Evolutionary conservation across 176 grass and related monocot genomes (phyloP).

Genomic region (Eremochloa ophiuroides): DNA sequence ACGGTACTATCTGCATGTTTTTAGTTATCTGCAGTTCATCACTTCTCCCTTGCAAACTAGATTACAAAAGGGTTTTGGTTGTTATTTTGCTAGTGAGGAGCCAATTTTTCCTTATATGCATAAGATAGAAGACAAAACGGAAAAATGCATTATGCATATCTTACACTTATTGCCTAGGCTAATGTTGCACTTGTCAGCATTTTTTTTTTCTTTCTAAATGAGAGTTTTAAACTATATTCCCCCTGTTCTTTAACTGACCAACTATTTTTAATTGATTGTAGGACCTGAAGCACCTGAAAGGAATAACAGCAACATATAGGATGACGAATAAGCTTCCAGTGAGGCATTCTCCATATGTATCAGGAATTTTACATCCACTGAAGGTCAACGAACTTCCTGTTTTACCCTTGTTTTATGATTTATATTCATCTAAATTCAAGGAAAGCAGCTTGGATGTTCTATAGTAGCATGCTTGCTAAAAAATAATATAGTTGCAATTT

Average conservation of each 20-base stretch:
- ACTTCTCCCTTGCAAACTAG: neutral
- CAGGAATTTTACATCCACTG: conserved; percentile 78
- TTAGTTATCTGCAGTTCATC: neutral
- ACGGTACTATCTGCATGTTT: neutral
- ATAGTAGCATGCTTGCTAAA: neutral
- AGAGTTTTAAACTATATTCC: neutral
- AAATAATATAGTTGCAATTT: neutral
- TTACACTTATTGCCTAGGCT: neutral
- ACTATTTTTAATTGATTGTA: conserved; percentile 30
- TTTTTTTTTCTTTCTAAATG: neutral
- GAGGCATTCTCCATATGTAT: conserved; percentile 93
- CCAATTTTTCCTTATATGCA: neutral
- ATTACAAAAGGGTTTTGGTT: neutral
- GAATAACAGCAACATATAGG: conserved; percentile 94
- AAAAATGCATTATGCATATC: neutral
- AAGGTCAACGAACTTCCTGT: conserved; percentile 63
- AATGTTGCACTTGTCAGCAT: neutral
- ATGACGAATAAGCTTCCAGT: conserved; percentile 97
- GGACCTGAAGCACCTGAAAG: conserved; percentile 93
- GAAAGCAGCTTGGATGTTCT: neutral
- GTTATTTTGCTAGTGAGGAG: neutral
- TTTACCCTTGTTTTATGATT: conserved; percentile 17
- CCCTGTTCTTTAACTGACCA: conserved; percentile 2
- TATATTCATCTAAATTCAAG: neutral
- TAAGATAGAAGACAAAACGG: neutral